A percentile compares a stretch with the other conserved stretches of the same genome.
phyloP scores from a whole-genome alignment of 805 yeast genomes.

The Wickerhamiella shivajii region DNA sequence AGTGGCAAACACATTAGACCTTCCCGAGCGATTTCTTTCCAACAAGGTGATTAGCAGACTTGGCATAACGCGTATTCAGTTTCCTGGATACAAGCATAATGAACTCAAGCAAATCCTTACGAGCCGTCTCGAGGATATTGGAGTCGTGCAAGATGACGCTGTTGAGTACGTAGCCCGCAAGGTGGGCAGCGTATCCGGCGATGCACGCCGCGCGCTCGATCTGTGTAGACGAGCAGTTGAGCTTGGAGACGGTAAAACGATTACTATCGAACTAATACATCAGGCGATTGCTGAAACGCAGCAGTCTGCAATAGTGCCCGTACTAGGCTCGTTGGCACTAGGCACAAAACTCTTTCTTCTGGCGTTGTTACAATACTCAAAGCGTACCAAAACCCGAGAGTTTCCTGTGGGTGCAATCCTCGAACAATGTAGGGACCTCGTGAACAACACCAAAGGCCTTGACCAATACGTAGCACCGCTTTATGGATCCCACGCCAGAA shows the following conservation, averaged over 20 bases:
- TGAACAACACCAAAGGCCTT: constrained; percentile 23
- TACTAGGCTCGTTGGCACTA: constrained; percentile 45
- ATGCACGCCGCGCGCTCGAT: constrained; percentile 83
- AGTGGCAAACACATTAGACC: constrained; percentile 93
- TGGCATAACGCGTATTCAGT: constrained; percentile 75
- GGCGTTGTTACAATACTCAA: constrained; percentile 46
- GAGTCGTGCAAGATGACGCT: constrained; percentile 32
- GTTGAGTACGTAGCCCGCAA: constrained; percentile 84
- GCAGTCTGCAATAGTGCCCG: constrained; percentile 52
- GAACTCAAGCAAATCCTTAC: constrained; percentile 65
- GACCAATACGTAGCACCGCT: constrained; percentile 10
- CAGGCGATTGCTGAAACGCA: constrained; percentile 30
- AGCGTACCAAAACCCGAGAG: constrained; percentile 59
- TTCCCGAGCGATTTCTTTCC: constrained; percentile 77
- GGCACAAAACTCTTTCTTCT: constrained; percentile 59
- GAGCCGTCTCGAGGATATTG: constrained; percentile 45
- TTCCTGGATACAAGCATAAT: constrained; percentile 72
- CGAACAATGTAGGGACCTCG: constrained; percentile 53
- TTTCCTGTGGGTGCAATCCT: constrained; percentile 59
- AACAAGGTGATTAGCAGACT: constrained; percentile 84
- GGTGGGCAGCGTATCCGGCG: constrained; percentile 94
- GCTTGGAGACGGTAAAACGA: constrained; percentile 24
- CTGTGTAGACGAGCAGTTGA: constrained; percentile 84
- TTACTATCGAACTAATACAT: constrained; percentile 22
- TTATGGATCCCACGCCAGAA: constrained; percentile 29